Evolutionary conservation across 164 flowering plant species (phyloP), one percentile per base, ranked within the genome.

Genomic region (Malania oleifera): DNA sequence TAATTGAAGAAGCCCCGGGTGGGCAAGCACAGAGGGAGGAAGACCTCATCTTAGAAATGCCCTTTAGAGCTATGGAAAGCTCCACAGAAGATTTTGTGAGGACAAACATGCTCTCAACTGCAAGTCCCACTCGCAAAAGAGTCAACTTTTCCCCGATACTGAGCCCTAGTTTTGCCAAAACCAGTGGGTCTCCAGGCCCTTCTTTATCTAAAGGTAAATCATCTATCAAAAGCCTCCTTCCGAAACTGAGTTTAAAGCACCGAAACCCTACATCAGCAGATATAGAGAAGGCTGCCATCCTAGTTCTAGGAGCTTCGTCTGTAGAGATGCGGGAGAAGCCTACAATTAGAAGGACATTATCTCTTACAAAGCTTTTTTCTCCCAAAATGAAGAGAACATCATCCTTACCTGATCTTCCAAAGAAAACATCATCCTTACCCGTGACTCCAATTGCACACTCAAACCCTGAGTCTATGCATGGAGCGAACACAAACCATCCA

Each of bases 351-450:
- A 82, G 92, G 76, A 71, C 90, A 24, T 70, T 70, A 19, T 86
- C 99, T 46, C 64, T 88, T 19, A 62, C 89, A 27, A 87, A 77
- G 75, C 66, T 86, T 31, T 88, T 90, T 60, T 59, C 76, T 7
- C 70, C 89, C 19, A 78, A 66, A 61, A 62, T 65, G 59, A 80
- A 75, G 61, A 81, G 70, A 63, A 67, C 93, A 37, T 78, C 91
- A n/a, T 95, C 99, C 39, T 74, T 95, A 37, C 99, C n/a, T n/a
- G n/a, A n/a, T n/a, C n/a, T n/a, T n/a, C n/a, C n/a, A n/a, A 80
- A 75, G 61, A 81, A 69, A 63, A 67, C 93, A 37, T 78, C 91
- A n/a, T 95, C 99, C 39, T 74, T 95, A 37, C 99, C 99, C 19
- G 86, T 67, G 23, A 82, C 82, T 7, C 89, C 91, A 15, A 73